Evolutionary conservation across 306 rosid genomes (phyloP).

Genomic region (Crataegus laevigata): DNA sequence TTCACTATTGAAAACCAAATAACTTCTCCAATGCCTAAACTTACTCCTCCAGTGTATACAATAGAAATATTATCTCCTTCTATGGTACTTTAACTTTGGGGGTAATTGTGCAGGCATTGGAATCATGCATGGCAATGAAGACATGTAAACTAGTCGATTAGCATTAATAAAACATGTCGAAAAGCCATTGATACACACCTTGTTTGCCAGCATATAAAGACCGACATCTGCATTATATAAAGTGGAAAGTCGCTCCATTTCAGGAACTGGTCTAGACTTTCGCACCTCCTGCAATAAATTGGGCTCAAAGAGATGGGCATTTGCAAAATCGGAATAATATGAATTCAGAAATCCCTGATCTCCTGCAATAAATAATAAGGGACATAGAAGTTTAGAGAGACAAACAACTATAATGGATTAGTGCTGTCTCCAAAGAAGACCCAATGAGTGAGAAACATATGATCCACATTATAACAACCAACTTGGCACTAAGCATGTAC

Average conservation of each 20-base stretch:
- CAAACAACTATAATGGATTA: not conserved
- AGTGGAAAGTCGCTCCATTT: conserved; percentile 96
- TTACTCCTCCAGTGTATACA: not conserved
- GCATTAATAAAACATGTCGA: not conserved
- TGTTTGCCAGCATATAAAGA: conserved; percentile 99
- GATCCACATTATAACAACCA: not conserved
- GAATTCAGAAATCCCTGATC: conserved; percentile 99
- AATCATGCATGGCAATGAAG: not conserved
- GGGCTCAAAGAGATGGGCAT: conserved; percentile 90
- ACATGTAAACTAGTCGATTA: not conserved
- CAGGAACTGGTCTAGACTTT: conserved; percentile 62
- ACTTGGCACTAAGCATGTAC: not conserved
- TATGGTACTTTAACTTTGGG: not conserved
- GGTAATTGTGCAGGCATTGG: not conserved
- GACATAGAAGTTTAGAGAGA: not conserved
- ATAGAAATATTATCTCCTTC: not conserved
- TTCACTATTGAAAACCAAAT: not conserved
- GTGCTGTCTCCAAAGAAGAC: not conserved
- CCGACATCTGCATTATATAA: conserved; percentile 98
- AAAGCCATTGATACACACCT: conserved; percentile 43
- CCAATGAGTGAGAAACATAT: not conserved
- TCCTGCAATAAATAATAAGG: conserved; percentile 42
- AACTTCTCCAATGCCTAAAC: not conserved
- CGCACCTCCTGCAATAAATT: conserved; percentile 41
- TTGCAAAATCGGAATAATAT: conserved; percentile 76